These are phyloP conservation scores for Debaryomycetaceae sp. DNA, from an alignment of 1,139 yeast genomes.

Conservation along the genomic window DNA sequence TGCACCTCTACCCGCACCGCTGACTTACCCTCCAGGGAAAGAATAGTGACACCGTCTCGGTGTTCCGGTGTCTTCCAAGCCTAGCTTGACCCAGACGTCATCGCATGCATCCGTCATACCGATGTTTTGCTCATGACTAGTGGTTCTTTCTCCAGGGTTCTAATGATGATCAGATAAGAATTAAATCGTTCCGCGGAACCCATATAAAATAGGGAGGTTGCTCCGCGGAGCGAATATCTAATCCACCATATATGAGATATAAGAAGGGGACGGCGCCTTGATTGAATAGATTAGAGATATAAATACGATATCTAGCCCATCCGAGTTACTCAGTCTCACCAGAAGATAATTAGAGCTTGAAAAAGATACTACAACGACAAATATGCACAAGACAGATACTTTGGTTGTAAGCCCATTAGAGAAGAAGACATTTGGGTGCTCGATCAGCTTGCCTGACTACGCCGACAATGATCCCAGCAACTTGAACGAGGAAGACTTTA, in stretches of 20 bases:
- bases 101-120: no score
- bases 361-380: not conserved
- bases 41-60: not conserved
- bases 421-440: constrained; percentile 63
- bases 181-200: not conserved
- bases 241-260: not conserved
- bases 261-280: no score
- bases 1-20: not conserved
- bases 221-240: not conserved
- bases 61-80: not conserved
- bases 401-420: constrained; percentile 46
- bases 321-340: no score
- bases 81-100: no score
- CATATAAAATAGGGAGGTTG: not conserved
- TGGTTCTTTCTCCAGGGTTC: no score
- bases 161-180: no score
- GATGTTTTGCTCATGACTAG: no score
- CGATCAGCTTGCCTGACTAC: constrained; percentile 58
- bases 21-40: not conserved
- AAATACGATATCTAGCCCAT: no score
- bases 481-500: constrained; percentile 62
- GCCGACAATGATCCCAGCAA: constrained; percentile 70
- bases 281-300: no score
- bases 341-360: no score
- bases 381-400: constrained; percentile 23